phyloP scores from a whole-genome alignment of 805 yeast genomes.

The Metschnikowia bowlesiae region DNA sequence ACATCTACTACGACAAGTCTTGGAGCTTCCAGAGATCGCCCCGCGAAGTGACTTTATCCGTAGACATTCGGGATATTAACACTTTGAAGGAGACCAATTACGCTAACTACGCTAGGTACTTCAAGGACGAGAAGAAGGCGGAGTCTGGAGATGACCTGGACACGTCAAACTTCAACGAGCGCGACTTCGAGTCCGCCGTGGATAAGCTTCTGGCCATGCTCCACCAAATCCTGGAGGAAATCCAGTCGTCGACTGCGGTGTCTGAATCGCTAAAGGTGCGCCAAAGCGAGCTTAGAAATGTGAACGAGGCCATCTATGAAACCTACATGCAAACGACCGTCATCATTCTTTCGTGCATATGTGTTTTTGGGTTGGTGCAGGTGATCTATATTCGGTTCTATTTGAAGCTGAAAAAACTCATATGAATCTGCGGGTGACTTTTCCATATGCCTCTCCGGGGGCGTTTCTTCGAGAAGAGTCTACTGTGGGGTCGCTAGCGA shows the following conservation, averaged over 20 bases:
- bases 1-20: slow-evolving; percentile 36
- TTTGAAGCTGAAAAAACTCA: slow-evolving; percentile 24
- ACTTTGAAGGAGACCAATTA: slow-evolving; percentile 34
- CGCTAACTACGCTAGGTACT: slow-evolving; percentile 32
- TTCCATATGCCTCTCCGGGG: no score
- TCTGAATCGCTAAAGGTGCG: slow-evolving; percentile 28
- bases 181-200: slow-evolving; percentile 31
- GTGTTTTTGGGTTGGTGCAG: slow-evolving; percentile 29
- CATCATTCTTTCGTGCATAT: slow-evolving; percentile 23
- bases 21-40: slow-evolving; percentile 36
- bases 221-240: slow-evolving; percentile 26
- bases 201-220: slow-evolving; percentile 28
- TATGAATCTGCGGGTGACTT: slow-evolving; percentile 8
- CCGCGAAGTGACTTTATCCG: slow-evolving; percentile 31
- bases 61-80: slow-evolving; percentile 34
- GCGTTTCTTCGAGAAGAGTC: no score
- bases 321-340: slow-evolving; percentile 30
- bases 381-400: slow-evolving; percentile 27
- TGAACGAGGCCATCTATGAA: slow-evolving; percentile 35
- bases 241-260: slow-evolving; percentile 25
- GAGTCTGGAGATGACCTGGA: background rate
- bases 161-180: slow-evolving; percentile 14
- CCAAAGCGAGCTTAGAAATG: slow-evolving; percentile 33
- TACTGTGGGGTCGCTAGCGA: background rate
- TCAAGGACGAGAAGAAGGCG: slow-evolving; percentile 15